phyloP scores from a whole-genome alignment of 495 filamentous ascomycete genomes.

The Glonium stellatum region DNA sequence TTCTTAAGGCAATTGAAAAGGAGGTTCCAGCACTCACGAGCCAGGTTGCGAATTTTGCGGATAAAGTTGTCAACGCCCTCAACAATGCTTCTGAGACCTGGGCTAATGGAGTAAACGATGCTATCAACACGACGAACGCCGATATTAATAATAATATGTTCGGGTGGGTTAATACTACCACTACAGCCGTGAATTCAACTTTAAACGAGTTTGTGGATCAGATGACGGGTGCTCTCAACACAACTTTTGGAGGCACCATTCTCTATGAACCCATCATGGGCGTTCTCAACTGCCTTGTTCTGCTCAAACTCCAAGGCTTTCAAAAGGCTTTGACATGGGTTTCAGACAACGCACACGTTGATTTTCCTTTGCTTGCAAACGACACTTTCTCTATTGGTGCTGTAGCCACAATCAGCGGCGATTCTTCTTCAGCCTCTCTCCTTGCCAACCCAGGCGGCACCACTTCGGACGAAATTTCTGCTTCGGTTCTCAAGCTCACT shows the following conservation, averaged over 20 bases:
- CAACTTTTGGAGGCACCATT: slow-evolving; percentile 72
- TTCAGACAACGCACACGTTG: slow-evolving; percentile 72
- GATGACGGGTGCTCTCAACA: slow-evolving; percentile 62
- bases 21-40: slow-evolving; percentile 67
- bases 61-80: slow-evolving; percentile 65
- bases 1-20: slow-evolving; percentile 65
- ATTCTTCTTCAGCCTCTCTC: slow-evolving; percentile 56
- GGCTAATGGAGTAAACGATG: slow-evolving; percentile 68
- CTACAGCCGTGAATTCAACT: slow-evolving; percentile 73
- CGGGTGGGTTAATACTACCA: slow-evolving; percentile 81
- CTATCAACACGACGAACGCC: slow-evolving; percentile 57
- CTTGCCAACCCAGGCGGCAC: slow-evolving; percentile 60
- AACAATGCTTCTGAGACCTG: slow-evolving; percentile 68
- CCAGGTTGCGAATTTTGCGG: slow-evolving; percentile 76
- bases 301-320: slow-evolving; percentile 46
- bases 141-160: slow-evolving; percentile 79
- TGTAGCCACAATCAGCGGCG: slow-evolving; percentile 48
- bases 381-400: slow-evolving; percentile 82
- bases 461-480: slow-evolving; percentile 73
- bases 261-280: slow-evolving; percentile 66
- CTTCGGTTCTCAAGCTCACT: slow-evolving; percentile 60
- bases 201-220: slow-evolving; percentile 72
- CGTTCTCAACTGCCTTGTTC: slow-evolving; percentile 45
- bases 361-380: slow-evolving; percentile 69
- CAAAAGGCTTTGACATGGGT: slow-evolving; percentile 87